These are phyloP conservation scores for Fusarium protoensiforme DNA, from an alignment of 2,329 filamentous ascomycete genomes.

Conservation along the genomic window DNA sequence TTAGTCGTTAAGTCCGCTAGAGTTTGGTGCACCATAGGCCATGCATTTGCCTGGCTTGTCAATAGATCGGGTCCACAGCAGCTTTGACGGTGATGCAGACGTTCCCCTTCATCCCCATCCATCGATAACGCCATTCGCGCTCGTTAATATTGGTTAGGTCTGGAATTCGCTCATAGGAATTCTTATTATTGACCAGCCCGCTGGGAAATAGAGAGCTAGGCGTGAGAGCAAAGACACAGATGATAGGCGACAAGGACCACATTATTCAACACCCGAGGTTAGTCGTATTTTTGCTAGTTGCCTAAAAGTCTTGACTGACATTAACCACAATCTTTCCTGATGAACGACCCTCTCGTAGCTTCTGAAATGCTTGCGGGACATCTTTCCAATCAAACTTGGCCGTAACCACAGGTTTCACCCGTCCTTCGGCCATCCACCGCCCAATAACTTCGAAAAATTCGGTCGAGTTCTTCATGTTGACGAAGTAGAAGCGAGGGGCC, in stretches of 20 bases:
- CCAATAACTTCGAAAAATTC: conserved; percentile 9
- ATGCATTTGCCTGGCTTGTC: too few relatives aligned
- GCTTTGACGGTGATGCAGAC: too few relatives aligned
- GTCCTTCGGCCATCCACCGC: conserved; percentile 4
- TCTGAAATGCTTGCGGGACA: neutral
- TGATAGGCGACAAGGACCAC: neutral
- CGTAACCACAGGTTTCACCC: conserved; percentile 1
- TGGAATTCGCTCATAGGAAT: too few relatives aligned
- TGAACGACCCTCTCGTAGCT: neutral
- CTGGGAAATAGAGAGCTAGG: neutral
- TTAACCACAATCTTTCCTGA: conserved; percentile 14
- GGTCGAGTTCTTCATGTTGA: conserved; percentile 15
- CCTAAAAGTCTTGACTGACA: neutral
- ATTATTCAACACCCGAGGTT: neutral
- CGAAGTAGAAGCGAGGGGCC: neutral
- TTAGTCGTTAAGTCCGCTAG: too few relatives aligned
- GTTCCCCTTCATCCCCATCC: too few relatives aligned
- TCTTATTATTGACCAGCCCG: neutral
- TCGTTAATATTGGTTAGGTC: too few relatives aligned
- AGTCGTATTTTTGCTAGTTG: neutral
- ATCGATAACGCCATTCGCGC: too few relatives aligned
- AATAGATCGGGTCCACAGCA: too few relatives aligned
- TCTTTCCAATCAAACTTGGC: neutral
- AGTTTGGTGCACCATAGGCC: too few relatives aligned
- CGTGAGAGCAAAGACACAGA: neutral